These are phyloP conservation scores for Suillus subaureus DNA, from an alignment of 768 basidiomycete species.

Conservation along the genomic window DNA sequence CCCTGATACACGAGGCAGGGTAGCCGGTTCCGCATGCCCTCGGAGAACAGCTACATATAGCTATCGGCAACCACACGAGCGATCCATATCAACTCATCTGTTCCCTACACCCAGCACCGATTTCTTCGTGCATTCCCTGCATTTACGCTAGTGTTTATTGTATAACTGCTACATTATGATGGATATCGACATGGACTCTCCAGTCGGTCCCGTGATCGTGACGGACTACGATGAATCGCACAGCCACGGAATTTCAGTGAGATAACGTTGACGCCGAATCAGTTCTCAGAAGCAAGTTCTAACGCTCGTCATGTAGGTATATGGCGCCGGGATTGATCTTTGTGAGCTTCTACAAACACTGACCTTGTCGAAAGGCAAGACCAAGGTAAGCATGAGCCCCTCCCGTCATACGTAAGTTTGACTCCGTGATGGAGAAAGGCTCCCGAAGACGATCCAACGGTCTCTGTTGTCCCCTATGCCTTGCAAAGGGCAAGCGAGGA, in stretches of 20 bases:
- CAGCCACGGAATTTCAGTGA: conserved; percentile 25
- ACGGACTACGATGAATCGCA: conserved; percentile 22
- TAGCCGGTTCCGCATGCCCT: conserved; percentile 29
- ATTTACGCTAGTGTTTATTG: conserved; percentile 3
- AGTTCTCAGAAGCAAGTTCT: conserved; percentile 8
- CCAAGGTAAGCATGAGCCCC: conserved; percentile 30
- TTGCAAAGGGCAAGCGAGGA: conserved; percentile 38
- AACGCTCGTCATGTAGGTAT: conserved; percentile 19
- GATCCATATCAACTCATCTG: conserved; percentile 6
- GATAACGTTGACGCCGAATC: conserved; percentile 8
- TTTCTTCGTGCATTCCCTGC: neutral
- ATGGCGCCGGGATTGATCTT: conserved; percentile 44
- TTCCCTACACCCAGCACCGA: conserved; percentile 20
- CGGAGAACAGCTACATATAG: conserved; percentile 28
- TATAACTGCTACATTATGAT: conserved; percentile 20
- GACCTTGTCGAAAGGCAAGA: conserved; percentile 42
- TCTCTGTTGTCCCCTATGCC: conserved; percentile 28
- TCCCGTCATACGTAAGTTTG: neutral
- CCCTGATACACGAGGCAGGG: conserved; percentile 32
- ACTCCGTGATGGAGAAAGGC: conserved; percentile 33
- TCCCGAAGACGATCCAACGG: conserved; percentile 22
- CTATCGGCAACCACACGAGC: conserved; percentile 9
- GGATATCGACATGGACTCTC: conserved; percentile 37
- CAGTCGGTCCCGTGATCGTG: conserved; percentile 30
- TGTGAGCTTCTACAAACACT: conserved; percentile 55